Base-by-base conservation (phyloP, 2,329 filamentous ascomycete genomes). In the Pyricularia grisea region DNA sequence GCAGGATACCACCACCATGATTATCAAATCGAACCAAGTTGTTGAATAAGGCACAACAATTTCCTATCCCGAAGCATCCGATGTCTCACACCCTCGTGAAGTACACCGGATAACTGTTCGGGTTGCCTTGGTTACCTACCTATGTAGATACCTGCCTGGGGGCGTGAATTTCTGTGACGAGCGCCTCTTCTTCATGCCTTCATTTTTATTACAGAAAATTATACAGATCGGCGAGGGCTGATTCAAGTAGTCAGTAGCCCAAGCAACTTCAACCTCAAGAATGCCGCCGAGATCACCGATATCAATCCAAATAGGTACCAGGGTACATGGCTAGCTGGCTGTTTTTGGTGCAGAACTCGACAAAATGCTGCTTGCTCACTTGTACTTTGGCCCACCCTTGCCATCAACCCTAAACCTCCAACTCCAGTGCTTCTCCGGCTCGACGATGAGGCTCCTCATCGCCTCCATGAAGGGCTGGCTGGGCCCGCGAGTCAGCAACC, bases 341-440 rank as follows among this genome's bases (percentile, higher is more conserved):
- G n/a, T n/a, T 50, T 50, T 20, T 50, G 42, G 17, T 5, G 17
- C n/a, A 50, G 42, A 50, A 2, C n/a, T 50, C n/a, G 42, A 42
- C 6, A 10, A 36, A 50, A 36, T 14, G 33, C 33, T 36, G 42
- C 4, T 6, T n/a, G 5, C 6, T 50, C 42, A 50, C 42, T 50
- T 50, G 42, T 50, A 50, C 17, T 50, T 50, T 50, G 42, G 65
- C 28, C 33, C 65, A 27, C 65, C 30, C 65, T 30, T 66, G 17
- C 31, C 23, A 61, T 61, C 58, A n/a, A 72, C 33, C 30, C 74
- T 33, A 36, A 74, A 73, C 65, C 71, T 50, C 74, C 73, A 75
- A 64, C 72, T 74, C 73, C 72, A 74, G 67, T 74, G 73, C 30
- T 30, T 60, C 17, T 69, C 65, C 11, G 72, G 67, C 58, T 72